Evolutionary conservation across 495 filamentous ascomycete species (phyloP).

Genomic region (Sporormia fimetaria): DNA sequence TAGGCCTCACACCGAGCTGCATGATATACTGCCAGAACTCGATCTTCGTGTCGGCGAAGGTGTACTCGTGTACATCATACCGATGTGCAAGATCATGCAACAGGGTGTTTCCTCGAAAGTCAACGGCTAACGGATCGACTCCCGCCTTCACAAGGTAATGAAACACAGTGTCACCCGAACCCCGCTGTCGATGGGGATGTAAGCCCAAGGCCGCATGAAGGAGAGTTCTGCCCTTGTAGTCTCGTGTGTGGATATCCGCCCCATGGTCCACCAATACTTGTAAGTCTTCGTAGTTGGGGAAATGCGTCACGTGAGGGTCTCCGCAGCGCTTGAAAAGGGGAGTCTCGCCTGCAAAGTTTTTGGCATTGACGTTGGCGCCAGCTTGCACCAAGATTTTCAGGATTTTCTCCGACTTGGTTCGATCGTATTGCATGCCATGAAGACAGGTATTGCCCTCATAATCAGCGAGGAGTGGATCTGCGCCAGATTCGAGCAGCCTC

Average conservation of each 20-base stretch:
- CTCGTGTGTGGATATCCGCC: neutral
- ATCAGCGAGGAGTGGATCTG: conserved; percentile 15
- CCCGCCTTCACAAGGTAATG: neutral
- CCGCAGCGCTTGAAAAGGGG: neutral
- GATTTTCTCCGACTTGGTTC: neutral
- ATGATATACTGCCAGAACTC: neutral
- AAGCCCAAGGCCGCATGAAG: neutral
- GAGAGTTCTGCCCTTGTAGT: neutral
- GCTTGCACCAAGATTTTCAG: conserved; percentile 3
- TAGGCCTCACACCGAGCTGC: neutral
- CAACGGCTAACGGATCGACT: too few species aligned
- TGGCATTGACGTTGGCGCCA: neutral
- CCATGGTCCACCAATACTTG: neutral
- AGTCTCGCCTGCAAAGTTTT: neutral
- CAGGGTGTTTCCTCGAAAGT: too few species aligned
- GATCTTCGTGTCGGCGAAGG: too few species aligned
- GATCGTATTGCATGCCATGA: conserved; percentile 28
- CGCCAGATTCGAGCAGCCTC: conserved; percentile 6
- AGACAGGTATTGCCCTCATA: conserved; percentile 34
- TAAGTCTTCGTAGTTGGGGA: neutral
- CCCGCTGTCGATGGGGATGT: neutral
- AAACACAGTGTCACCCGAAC: neutral
- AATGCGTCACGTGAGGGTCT: neutral
- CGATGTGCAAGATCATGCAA: too few species aligned
- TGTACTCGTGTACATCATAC: too few species aligned